Evolutionary conservation across 2,329 filamentous ascomycete genomes (phyloP).

Genomic region (Drechmeria coniospora): DNA sequence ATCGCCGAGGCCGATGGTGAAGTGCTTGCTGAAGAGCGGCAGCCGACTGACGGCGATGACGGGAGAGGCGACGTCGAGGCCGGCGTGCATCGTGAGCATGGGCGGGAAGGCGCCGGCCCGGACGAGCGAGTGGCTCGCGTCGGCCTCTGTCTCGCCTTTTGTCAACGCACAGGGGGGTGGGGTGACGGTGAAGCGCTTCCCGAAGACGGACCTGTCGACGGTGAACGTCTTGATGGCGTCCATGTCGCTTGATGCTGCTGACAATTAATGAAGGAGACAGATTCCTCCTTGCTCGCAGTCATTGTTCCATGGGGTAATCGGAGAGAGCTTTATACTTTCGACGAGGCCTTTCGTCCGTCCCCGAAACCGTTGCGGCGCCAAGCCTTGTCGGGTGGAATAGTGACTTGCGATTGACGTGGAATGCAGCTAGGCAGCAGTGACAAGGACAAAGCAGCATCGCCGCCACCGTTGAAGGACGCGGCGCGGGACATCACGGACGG

Average conservation of each 20-base stretch:
- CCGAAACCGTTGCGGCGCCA: too few species aligned
- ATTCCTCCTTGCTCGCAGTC: too few species aligned
- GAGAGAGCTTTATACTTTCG: too few species aligned
- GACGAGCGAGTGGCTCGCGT: background rate
- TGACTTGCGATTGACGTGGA: too few species aligned
- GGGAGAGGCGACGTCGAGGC: slow-evolving; percentile 1
- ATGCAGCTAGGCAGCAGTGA: too few species aligned
- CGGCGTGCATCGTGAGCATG: slow-evolving; percentile 1
- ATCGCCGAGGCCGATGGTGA: slow-evolving; percentile 4
- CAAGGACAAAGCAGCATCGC: too few species aligned
- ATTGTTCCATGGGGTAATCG: too few species aligned
- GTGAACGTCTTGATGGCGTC: background rate
- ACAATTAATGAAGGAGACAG: background rate
- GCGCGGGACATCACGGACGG: too few species aligned
- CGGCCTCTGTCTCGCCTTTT: background rate
- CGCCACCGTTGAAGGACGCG: too few species aligned
- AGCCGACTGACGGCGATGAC: slow-evolving; percentile 3
- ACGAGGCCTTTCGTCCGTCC: too few species aligned
- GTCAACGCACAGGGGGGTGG: background rate
- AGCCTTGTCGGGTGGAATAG: too few species aligned
- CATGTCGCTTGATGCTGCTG: background rate
- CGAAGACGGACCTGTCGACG: background rate
- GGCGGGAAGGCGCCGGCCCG: background rate
- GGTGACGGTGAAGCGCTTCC: background rate
- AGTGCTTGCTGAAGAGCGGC: slow-evolving; percentile 1